Evolutionary conservation across 2,329 filamentous ascomycete species (phyloP).

Genomic region (Falciphora oryzae): DNA sequence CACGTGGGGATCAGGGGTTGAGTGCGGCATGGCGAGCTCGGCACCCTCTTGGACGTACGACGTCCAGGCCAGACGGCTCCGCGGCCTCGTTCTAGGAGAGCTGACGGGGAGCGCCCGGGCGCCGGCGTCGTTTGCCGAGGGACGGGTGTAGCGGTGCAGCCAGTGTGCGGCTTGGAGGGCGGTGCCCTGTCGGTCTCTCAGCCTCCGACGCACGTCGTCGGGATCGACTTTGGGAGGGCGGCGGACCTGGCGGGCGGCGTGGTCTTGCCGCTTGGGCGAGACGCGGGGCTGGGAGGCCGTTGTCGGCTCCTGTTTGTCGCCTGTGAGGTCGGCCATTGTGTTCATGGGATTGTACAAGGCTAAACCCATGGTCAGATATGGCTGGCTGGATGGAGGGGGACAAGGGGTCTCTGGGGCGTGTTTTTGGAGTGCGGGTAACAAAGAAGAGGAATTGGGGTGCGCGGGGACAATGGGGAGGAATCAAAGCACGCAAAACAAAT

Average conservation of each 20-base stretch:
- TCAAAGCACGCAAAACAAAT: not conserved
- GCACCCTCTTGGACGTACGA: slow-evolving; percentile 22
- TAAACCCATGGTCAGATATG: slow-evolving; percentile 13
- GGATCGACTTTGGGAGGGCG: not conserved
- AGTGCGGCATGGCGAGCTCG: no score
- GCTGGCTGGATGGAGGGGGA: not conserved
- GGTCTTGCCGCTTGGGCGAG: slow-evolving; percentile 1
- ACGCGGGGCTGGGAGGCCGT: not conserved
- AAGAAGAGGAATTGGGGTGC: no score
- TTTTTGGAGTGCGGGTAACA: not conserved
- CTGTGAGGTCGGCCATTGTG: slow-evolving; percentile 1
- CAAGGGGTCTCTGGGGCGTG: no score
- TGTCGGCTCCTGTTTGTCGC: not conserved
- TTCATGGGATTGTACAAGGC: slow-evolving; percentile 11
- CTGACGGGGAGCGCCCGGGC: not conserved
- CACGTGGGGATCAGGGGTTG: no score
- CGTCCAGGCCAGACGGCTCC: slow-evolving; percentile 6
- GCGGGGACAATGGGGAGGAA: no score
- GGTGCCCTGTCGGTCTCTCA: slow-evolving; percentile 7
- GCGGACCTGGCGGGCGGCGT: not conserved
- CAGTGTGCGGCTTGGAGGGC: slow-evolving; percentile 1
- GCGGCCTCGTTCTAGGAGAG: not conserved
- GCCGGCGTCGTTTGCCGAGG: slow-evolving; percentile 1
- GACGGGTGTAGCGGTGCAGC: slow-evolving; percentile 2
- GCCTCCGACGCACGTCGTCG: not conserved